Percentiles rank a stretch among this genome's conserved stretches.
Conservation (phyloP, 176 grass and related monocot species). For the Avena insularis region DNA sequence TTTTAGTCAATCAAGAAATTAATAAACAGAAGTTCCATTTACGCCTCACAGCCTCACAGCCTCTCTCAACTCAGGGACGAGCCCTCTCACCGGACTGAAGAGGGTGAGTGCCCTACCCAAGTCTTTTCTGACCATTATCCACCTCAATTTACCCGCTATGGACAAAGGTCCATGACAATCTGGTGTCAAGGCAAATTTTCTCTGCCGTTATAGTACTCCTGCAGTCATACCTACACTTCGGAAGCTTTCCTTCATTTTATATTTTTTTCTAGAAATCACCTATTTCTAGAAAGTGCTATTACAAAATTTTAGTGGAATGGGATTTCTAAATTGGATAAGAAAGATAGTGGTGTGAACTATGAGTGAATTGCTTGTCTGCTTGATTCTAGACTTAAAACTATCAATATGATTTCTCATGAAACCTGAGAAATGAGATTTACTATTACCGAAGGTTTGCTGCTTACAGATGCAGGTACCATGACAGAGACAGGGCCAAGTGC, state of each 20-base stretch:
- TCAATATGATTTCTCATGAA: neutral
- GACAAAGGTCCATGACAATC: conserved; percentile 11
- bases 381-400: neutral
- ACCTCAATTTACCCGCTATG: neutral
- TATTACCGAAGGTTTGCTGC: neutral
- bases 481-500: neutral
- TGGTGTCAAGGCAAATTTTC: neutral
- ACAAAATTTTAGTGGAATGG: neutral
- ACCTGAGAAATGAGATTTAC: conserved; percentile 5
- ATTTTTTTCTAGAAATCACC: neutral
- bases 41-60: neutral
- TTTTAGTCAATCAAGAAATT: conserved; percentile 6
- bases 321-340: neutral
- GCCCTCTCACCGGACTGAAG: neutral
- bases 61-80: neutral
- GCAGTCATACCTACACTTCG: neutral
- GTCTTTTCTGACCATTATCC: neutral
- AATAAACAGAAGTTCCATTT: neutral
- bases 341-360: conserved; percentile 4
- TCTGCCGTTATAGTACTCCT: neutral
- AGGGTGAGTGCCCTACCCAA: neutral
- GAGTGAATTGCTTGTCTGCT: conserved; percentile 1
- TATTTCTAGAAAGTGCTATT: neutral
- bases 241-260: conserved; percentile 22
- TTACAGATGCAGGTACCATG: neutral